Conservation (phyloP, 768 basidiomycete species). For the Porphyrellus cyaneotinctus region DNA sequence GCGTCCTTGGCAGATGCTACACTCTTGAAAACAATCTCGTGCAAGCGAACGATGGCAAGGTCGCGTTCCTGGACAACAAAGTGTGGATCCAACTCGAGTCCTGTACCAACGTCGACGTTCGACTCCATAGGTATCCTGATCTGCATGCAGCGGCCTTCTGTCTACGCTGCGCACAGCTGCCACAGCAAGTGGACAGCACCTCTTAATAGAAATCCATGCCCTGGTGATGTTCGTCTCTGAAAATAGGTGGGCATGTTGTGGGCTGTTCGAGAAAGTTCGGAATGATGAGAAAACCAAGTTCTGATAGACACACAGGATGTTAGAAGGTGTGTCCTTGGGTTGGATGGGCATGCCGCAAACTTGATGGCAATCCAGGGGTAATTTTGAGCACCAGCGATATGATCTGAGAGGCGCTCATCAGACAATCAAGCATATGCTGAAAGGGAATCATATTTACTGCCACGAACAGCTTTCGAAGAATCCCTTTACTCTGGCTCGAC, state of each 20-base stretch:
- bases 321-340: slow-evolving; percentile 11
- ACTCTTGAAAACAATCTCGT: slow-evolving; percentile 38
- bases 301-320: slow-evolving; percentile 39
- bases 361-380: slow-evolving; percentile 52
- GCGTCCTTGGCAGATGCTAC: slow-evolving; percentile 37
- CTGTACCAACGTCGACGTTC: background rate
- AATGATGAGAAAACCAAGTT: slow-evolving; percentile 38
- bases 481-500: slow-evolving; percentile 58
- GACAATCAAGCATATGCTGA: background rate
- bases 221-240: slow-evolving; percentile 33
- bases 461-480: slow-evolving; percentile 86
- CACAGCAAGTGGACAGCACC: slow-evolving; percentile 46
- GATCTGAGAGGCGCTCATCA: slow-evolving; percentile 38
- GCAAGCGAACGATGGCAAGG: slow-evolving; percentile 28
- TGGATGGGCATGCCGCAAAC: slow-evolving; percentile 1
- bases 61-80: slow-evolving; percentile 43
- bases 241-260: slow-evolving; percentile 22
- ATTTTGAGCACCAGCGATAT: slow-evolving; percentile 71
- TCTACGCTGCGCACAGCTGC: slow-evolving; percentile 31
- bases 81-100: slow-evolving; percentile 12
- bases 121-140: background rate
- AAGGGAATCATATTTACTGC: slow-evolving; percentile 48
- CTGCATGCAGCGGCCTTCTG: background rate
- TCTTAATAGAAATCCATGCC: slow-evolving; percentile 48
- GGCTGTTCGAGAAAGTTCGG: slow-evolving; percentile 22